Percentiles rank a stretch among this genome's conserved stretches.
These are phyloP conservation scores for Histomonas meleagridis DNA, from an alignment of 208 protist species.

Conservation along the genomic window DNA sequence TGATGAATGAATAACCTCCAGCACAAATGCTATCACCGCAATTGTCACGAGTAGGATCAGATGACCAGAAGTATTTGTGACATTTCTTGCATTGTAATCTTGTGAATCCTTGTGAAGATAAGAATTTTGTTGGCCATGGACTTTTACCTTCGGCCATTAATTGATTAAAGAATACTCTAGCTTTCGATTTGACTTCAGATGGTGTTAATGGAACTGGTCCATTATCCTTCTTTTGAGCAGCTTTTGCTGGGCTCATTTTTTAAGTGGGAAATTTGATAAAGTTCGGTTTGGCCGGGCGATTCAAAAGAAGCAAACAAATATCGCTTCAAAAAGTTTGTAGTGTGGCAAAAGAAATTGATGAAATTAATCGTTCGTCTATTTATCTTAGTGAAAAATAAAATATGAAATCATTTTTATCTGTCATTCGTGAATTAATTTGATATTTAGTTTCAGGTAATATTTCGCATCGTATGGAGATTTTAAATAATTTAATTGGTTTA, in stretches of 20 bases:
- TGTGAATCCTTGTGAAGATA: not conserved
- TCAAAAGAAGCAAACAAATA: no score
- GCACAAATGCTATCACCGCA: slow-evolving; percentile 19
- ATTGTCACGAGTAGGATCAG: not conserved
- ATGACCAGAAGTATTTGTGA: slow-evolving; percentile 32
- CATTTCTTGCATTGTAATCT: not conserved
- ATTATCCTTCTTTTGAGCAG: not conserved
- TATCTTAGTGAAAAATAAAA: no score
- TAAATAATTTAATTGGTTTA: no score
- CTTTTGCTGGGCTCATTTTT: not conserved
- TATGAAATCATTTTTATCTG: no score
- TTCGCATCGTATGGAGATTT: no score
- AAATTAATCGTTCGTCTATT: no score
- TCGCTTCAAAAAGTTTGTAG: no score
- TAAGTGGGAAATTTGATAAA: no score
- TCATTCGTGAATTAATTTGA: no score
- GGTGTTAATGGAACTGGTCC: not conserved
- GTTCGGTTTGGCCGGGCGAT: no score
- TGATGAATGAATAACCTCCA: slow-evolving; percentile 34
- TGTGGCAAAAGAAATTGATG: no score
- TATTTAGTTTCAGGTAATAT: no score
- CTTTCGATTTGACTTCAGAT: slow-evolving; percentile 18
- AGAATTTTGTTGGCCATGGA: slow-evolving; percentile 24
- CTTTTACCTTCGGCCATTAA: not conserved
- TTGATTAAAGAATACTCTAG: not conserved